Evolutionary conservation across 495 filamentous ascomycete genomes (phyloP).

Genomic region (Arthonia radiata): DNA sequence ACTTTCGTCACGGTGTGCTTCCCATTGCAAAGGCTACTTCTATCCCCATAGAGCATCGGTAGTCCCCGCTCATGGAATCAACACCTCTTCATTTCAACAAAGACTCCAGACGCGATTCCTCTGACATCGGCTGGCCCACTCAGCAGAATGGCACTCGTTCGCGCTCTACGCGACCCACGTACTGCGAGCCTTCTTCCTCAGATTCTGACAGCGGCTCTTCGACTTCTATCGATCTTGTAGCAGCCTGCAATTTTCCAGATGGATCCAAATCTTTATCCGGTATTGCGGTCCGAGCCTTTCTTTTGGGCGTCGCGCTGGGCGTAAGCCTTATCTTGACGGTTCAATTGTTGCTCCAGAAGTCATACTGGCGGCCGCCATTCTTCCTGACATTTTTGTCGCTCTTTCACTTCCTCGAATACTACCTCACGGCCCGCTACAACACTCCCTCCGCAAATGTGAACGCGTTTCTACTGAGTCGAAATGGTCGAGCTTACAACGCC

Average conservation of each 20-base stretch:
- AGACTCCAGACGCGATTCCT: too few relatives aligned
- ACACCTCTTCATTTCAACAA: too few relatives aligned
- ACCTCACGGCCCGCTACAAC: constrained; percentile 64
- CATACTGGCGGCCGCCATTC: constrained; percentile 63
- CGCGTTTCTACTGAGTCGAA: constrained; percentile 66
- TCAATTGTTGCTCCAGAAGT: constrained; percentile 13
- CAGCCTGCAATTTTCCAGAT: constrained; percentile 25
- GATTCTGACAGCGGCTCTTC: too few relatives aligned
- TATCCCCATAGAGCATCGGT: too few relatives aligned
- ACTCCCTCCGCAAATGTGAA: constrained; percentile 38
- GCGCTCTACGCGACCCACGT: too few relatives aligned
- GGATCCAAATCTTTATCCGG: constrained; percentile 47
- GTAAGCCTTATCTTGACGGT: constrained; percentile 25
- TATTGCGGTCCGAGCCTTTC: constrained; percentile 52
- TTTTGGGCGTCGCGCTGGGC: constrained; percentile 26
- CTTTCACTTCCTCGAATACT: constrained; percentile 96
- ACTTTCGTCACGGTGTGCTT: too few relatives aligned
- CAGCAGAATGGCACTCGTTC: too few relatives aligned
- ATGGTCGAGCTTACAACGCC: constrained; percentile 63
- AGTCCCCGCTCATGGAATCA: too few relatives aligned
- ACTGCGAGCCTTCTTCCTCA: too few relatives aligned
- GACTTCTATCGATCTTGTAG: too few relatives aligned
- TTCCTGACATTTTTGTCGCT: constrained; percentile 50
- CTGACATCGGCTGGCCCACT: too few relatives aligned
- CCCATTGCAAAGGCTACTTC: too few relatives aligned